Conservation (phyloP, 306 rosid species). For the Ormosia semicastrata region DNA sequence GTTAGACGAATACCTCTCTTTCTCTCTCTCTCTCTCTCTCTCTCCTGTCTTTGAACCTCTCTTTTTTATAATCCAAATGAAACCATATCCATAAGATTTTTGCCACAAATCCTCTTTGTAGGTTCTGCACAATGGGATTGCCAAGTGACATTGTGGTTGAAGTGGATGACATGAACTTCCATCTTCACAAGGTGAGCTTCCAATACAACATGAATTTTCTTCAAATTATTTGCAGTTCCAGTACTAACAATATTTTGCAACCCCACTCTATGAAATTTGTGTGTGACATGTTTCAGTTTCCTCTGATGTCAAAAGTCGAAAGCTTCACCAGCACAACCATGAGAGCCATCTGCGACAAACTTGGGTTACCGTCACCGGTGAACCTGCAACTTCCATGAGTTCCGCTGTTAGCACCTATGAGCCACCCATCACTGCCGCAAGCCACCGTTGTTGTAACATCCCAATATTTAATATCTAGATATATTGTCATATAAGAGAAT, state of each 20-base stretch:
- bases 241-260: neutral
- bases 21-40: no score
- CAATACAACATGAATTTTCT: neutral
- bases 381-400: no score
- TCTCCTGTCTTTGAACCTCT: neutral
- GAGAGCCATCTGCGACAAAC: no score
- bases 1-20: conserved; percentile 39
- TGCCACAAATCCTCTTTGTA: conserved; percentile 14
- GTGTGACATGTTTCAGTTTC: conserved; percentile 60
- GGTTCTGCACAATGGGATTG: conserved; percentile 96
- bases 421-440: no score
- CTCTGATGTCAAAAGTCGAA: conserved; percentile 84
- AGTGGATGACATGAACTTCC: conserved; percentile 86
- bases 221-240: conserved; percentile 19
- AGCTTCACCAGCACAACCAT: conserved; percentile 43
- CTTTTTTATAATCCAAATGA: neutral
- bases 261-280: neutral
- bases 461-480: no score
- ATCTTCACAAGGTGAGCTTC: conserved; percentile 83
- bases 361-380: no score
- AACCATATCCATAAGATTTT: neutral
- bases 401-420: no score
- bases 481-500: no score
- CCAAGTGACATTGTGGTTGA: conserved; percentile 94
- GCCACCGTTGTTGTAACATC: no score